A percentile compares a stretch with the other conserved stretches of the same genome.
These are phyloP conservation scores for Thraustotheca clavata DNA, from an alignment of 352 stramenopile species.

Conservation along the genomic window DNA sequence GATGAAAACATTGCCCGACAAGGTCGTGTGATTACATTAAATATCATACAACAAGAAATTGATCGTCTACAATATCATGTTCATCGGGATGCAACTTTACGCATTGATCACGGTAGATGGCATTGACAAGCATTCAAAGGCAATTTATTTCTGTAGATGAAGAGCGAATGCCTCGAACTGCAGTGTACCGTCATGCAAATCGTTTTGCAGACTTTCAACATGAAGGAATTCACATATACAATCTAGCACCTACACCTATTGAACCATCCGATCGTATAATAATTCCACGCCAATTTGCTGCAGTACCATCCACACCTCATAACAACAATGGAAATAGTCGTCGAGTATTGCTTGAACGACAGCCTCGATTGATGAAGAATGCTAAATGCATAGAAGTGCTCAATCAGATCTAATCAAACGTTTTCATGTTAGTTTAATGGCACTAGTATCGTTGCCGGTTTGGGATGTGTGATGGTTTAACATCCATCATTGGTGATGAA, in stretches of 20 bases:
- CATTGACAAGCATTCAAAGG: background rate
- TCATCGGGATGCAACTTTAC: slow-evolving; percentile 26
- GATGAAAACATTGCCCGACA: slow-evolving; percentile 41
- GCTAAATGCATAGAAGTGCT: slow-evolving; percentile 9
- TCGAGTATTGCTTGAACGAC: background rate
- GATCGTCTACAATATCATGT: slow-evolving; percentile 73
- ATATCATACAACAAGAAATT: slow-evolving; percentile 67
- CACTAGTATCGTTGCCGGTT: background rate
- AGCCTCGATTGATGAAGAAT: slow-evolving; percentile 19
- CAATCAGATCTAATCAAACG: too few species aligned
- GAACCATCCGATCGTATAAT: slow-evolving; percentile 47
- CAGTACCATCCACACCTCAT: slow-evolving; percentile 5
- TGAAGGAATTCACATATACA: slow-evolving; percentile 72
- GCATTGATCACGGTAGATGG: background rate
- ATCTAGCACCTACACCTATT: slow-evolving; percentile 37
- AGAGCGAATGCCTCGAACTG: slow-evolving; percentile 27
- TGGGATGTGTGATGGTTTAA: background rate
- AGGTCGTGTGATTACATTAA: slow-evolving; percentile 47
- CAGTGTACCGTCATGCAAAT: slow-evolving; percentile 62
- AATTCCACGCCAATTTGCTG: slow-evolving; percentile 25
- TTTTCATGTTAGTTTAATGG: too few species aligned
- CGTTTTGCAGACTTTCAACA: slow-evolving; percentile 57
- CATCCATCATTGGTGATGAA: background rate
- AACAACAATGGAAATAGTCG: background rate
- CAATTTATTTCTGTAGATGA: slow-evolving; percentile 2